Evolutionary conservation across 768 basidiomycete species (phyloP).

Genomic region (Mycena amicta): DNA sequence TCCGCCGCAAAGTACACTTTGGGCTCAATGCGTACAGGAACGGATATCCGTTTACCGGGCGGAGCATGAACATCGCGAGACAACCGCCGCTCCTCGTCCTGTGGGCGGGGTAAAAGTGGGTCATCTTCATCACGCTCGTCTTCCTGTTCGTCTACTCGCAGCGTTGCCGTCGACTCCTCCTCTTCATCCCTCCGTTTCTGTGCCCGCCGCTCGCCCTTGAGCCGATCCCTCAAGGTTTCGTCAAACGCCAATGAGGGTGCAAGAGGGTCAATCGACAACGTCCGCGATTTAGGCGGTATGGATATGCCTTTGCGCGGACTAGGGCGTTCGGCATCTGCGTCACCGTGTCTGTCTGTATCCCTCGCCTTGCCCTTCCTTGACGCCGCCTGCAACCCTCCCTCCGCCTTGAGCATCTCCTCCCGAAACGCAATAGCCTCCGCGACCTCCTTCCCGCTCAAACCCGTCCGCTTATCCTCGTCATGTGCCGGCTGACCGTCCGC

Average conservation of each 20-base stretch:
- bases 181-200: constrained; percentile 9
- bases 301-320: constrained; percentile 29
- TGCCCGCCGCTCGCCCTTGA: constrained; percentile 51
- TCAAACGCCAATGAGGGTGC: constrained; percentile 83
- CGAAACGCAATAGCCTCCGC: constrained; percentile 87
- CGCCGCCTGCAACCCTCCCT: constrained; percentile 7
- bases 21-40: constrained; percentile 96
- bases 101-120: constrained; percentile 53
- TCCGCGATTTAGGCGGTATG: constrained; percentile 30
- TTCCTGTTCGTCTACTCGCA: constrained; percentile 27
- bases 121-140: constrained; percentile 41
- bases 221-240: constrained; percentile 72
- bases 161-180: constrained; percentile 7
- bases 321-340: not conserved
- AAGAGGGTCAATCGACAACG: constrained; percentile 83
- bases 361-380: constrained; percentile 16
- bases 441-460: constrained; percentile 72
- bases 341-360: not conserved
- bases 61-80: constrained; percentile 51
- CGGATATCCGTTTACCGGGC: constrained; percentile 84
- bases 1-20: constrained; percentile 98
- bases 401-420: constrained; percentile 73
- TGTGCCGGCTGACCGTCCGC: constrained; percentile 65
- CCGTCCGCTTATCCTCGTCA: constrained; percentile 82
- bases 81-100: constrained; percentile 44